These are phyloP conservation scores for Rhamnella rubrinervis DNA, from an alignment of 331 rosid genomes.

Conservation along the genomic window DNA sequence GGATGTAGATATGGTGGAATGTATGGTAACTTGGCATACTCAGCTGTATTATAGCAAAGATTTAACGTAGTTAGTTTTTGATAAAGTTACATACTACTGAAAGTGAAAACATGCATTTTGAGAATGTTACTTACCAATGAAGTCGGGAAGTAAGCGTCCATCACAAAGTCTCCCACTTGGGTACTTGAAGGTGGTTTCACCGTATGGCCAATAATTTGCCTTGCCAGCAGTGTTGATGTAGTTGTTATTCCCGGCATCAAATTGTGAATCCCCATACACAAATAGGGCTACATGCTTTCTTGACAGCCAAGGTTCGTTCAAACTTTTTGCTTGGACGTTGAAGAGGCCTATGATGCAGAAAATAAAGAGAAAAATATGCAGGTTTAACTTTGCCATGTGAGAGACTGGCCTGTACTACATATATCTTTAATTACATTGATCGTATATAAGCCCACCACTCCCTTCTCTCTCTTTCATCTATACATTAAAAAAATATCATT, in stretches of 20 bases:
- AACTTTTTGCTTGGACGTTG: background rate
- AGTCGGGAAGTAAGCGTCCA: constrained; percentile 43
- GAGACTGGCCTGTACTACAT: too few relatives aligned
- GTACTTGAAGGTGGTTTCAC: constrained; percentile 35
- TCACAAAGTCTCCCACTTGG: constrained; percentile 42
- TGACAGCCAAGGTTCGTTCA: background rate
- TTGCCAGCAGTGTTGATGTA: constrained; percentile 34
- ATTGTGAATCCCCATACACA: constrained; percentile 41
- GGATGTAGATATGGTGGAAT: constrained; percentile 43
- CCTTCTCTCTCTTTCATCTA: too few relatives aligned
- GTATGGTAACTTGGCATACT: constrained; percentile 46
- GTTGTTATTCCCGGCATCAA: constrained; percentile 47
- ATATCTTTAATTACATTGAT: too few relatives aligned
- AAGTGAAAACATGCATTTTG: background rate
- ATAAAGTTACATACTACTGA: background rate
- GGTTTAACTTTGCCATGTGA: constrained; percentile 7
- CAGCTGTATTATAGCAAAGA: constrained; percentile 33
- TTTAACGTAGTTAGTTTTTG: background rate
- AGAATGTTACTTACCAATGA: constrained; percentile 8
- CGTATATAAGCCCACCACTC: too few relatives aligned
- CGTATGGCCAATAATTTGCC: constrained; percentile 26
- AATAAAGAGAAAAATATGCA: background rate
- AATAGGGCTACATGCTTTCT: constrained; percentile 21
- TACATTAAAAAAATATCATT: too few relatives aligned
- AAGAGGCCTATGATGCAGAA: background rate